Base-by-base conservation (phyloP, 2,329 filamentous ascomycete genomes). In the Trichoderma citrinoviride region DNA sequence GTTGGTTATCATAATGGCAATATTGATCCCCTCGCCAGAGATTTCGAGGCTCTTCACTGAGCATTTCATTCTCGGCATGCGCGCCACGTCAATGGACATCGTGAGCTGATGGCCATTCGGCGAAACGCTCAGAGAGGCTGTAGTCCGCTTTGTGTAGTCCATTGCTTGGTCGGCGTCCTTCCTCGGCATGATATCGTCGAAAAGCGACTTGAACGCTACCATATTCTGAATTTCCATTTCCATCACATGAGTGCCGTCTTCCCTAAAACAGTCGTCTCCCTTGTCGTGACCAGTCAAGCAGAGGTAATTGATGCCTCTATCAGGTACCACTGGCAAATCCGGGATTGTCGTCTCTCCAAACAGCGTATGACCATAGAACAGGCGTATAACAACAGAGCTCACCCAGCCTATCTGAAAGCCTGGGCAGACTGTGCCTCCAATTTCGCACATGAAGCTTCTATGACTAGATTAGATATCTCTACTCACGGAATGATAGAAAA, bases 231-330 rank as follows among this genome's bases (percentile, higher is more conserved):
- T 57, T 3, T 10, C 3, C 25, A 46, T 17, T 44, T 17, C n/a
- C 2, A 25, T 5, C 6, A 8, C n/a, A 3, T 15, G n/a, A n/a
- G n/a, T n/a, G n/a, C 3, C 1, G 4, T 0, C 2, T 46, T n/a
- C 4, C 6, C 1, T 25, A 40, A 44, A 0, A 8, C 1, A 41
- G 7, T 46, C 21, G 5, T 19, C 4, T 29, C 5, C n/a, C n/a
- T n/a, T n/a, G n/a, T n/a, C n/a, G n/a, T n/a, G n/a, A n/a, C n/a
- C n/a, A n/a, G n/a, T n/a, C n/a, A n/a, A n/a, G n/a, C n/a, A n/a
- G n/a, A n/a, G n/a, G n/a, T n/a, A n/a, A 17, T 23, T 2, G 5
- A 10, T 15, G 14, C 29, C 15, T 2, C 27, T 6, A 14, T 46
- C 12, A 2, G n/a, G 12, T 6, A 46, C 17, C 6, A 46, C 17